Base-by-base conservation (phyloP, 139 green algal species). In the Chlorella vulgaris region DNA sequence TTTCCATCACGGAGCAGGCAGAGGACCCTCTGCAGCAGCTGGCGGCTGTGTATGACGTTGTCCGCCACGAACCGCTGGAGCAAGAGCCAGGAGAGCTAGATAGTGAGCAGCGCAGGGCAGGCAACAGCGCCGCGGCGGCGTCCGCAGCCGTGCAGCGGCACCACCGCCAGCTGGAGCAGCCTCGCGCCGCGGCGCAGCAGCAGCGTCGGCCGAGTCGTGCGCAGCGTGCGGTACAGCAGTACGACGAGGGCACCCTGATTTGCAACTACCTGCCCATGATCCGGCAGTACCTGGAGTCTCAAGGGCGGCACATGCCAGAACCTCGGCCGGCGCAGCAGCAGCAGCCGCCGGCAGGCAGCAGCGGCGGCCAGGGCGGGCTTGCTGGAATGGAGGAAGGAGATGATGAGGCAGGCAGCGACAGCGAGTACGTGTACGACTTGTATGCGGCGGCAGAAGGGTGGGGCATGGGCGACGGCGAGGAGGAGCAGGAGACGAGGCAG, bases 381-480 rank as follows among this genome's bases (percentile, higher is more conserved):
- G 75, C 55, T n/a, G 47, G 63, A 6, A 63, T 65, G 58, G 74
- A 80, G 31, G 71, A 22, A 2, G 78, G 63, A 18, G 77, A 75
- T 22, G 68, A 76, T 15, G 84, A 29, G 22, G 55, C 18, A 8
- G 55, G 55, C 55, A 65, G 55, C 55, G 55, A 29, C 55, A 65
- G 55, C 55, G 55, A 82, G 36, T 88, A 86, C 50, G 84, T 88
- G 29, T 86, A 86, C 61, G 84, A 88, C 36, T 22, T 88, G 18
- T 88, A 88, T 78, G 74, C 63, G 2, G 84, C 63, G 21, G 50
- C 42, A 15, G 76, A 68, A 58, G 47, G 47, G 47, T 58, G 47
- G 47, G 47, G 47, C n/a, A n/a, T n/a, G n/a, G n/a, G n/a, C n/a
- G 66, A 42, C 19, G 81, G 51, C 39, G n/a, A 7, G 42, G 68